phyloP scores from a whole-genome alignment of 495 filamentous ascomycete genomes.

The Aeminium ludgeri region DNA sequence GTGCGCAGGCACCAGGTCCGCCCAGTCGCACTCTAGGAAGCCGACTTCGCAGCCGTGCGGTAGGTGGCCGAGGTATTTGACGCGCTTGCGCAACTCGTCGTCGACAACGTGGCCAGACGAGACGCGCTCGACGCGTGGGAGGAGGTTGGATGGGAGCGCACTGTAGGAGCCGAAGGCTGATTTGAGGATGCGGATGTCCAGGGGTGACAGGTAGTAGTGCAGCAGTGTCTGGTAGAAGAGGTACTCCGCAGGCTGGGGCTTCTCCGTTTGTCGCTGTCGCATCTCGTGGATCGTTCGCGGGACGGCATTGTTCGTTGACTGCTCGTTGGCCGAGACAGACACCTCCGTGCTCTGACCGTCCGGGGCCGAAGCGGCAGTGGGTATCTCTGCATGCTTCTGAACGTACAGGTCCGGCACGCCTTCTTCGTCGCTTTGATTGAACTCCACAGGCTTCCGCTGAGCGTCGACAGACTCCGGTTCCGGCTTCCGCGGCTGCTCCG shows the following conservation, averaged over 20 bases:
- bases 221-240: constrained; percentile 83
- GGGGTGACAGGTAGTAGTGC: constrained; percentile 81
- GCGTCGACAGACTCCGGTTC: constrained; percentile 26
- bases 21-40: constrained; percentile 96
- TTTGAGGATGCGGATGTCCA: constrained; percentile 91
- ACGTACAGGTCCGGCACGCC: constrained; percentile 36
- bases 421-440: constrained; percentile 29
- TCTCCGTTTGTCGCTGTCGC: constrained; percentile 25
- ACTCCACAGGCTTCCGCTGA: constrained; percentile 32
- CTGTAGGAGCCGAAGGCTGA: constrained; percentile 73
- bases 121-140: constrained; percentile 82
- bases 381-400: constrained; percentile 7
- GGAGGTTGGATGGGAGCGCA: constrained; percentile 70
- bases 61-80: constrained; percentile 82
- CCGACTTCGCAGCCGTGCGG: constrained; percentile 84
- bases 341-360: neutral
- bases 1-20: constrained; percentile 64
- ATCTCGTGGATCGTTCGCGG: constrained; percentile 22
- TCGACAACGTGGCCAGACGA: constrained; percentile 84
- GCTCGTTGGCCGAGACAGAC: neutral
- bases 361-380: neutral
- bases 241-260: constrained; percentile 34
- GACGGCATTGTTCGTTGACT: constrained; percentile 12
- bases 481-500: constrained; percentile 36
- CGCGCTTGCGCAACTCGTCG: constrained; percentile 67